Evolutionary conservation across 768 basidiomycete genomes (phyloP), one percentile per base, ranked within the genome.

Genomic region (Boletus sp.): DNA sequence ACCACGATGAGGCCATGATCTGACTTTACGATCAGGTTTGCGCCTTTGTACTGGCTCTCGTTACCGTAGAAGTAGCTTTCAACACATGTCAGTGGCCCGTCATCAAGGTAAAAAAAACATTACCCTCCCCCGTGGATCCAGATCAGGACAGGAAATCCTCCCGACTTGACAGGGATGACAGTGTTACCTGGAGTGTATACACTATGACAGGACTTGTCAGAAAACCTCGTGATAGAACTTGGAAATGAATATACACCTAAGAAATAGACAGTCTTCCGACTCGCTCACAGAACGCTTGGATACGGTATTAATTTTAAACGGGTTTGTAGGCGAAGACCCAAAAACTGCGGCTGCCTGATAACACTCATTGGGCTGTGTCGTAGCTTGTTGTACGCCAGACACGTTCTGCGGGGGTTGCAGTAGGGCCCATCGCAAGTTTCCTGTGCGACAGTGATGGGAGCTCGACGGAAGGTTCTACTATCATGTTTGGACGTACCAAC

Each of bases 41-140:
- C 35, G 20, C 46, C 58, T 20, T 60, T 37, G 51, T 24, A 44
- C 8, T 2, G 11, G 11, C 20, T 17, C 46, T 42, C 40, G 5
- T 32, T 5, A 24, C 56, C 55, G 3, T 17, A 11, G 17, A 37
- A 4, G 24, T 58, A 58, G 17, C 57, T 58, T 14, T 41, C 45
- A 20, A 45, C 30, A 41, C 15, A 2, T 14, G 11, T 20, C 11
- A 41, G 18, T 2, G 6, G 24, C 24, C 24, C 24, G 24, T 24
- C 24, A 24, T 24, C 24, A 24, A 24, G 24, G 20, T 20, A n/a
- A 20, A 11, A 41, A 30, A 39, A 47, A 4, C 41, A 58, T 10
- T 29, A 60, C 58, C 47, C 58, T 4, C 58, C 58, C 8, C 50
- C 58, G 5, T 45, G 41, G 12, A 59, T 59, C 41, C 50, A 59